A percentile compares a stretch with the other conserved stretches of the same genome.
Evolutionary conservation across 106 monocot genomes (phyloP).

Genomic region (Agapanthus africanus): DNA sequence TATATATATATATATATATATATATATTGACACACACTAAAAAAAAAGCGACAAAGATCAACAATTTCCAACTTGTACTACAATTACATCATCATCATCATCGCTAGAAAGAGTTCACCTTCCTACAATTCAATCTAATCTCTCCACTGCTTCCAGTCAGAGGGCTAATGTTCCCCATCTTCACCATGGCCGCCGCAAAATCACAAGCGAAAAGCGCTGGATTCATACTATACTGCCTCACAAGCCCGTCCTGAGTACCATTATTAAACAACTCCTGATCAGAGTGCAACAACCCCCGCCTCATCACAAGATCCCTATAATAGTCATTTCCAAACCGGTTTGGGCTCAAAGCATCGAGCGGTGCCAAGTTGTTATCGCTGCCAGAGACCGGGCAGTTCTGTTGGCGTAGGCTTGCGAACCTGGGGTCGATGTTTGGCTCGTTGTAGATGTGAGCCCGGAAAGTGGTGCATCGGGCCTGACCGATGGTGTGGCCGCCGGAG

Average conservation of each 20-base stretch:
- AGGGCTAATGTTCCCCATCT: conserved; percentile 14
- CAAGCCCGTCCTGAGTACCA: conserved; percentile 6
- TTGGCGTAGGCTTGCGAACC: background rate
- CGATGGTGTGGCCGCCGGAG: conserved; percentile 18
- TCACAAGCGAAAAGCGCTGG: background rate
- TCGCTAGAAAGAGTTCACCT: too few relatives aligned
- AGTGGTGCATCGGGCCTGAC: background rate
- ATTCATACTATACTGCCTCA: conserved; percentile 1
- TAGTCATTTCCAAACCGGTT: conserved; percentile 7
- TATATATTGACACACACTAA: too few relatives aligned
- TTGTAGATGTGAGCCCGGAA: conserved; percentile 13
- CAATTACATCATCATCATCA: too few relatives aligned
- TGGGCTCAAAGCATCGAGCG: conserved; percentile 3
- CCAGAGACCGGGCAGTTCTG: conserved; percentile 3
- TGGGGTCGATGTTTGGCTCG: conserved; percentile 9
- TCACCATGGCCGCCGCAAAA: conserved; percentile 14
- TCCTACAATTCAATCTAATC: conserved; percentile 13
- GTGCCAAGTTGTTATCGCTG: conserved; percentile 8
- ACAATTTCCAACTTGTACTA: too few relatives aligned
- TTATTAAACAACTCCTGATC: conserved; percentile 20
- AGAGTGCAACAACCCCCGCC: conserved; percentile 7
- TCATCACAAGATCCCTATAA: conserved; percentile 2
- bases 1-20: too few relatives aligned
- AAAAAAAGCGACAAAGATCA: too few relatives aligned
- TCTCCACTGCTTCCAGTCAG: conserved; percentile 11